phyloP scores from a whole-genome alignment of 345 rosid species.

The Hibiscus mutabilis region DNA sequence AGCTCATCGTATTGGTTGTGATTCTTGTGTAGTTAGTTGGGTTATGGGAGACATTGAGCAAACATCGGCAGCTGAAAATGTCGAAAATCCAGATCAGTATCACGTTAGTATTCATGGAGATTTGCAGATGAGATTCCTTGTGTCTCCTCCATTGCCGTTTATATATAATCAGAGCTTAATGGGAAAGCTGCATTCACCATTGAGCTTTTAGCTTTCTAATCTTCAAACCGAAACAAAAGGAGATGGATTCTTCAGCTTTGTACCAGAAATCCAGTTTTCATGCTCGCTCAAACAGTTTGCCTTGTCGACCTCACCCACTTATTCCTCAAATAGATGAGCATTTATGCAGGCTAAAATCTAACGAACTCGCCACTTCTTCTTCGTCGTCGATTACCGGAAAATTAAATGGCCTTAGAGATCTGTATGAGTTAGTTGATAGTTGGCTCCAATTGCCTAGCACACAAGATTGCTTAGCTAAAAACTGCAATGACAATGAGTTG shows the following conservation, averaged over 20 bases:
- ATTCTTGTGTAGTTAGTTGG: background rate
- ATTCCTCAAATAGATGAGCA: background rate
- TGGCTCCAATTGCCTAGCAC: background rate
- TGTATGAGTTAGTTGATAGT: background rate
- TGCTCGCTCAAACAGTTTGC: constrained; percentile 3
- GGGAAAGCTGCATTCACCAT: background rate
- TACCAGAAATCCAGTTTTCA: background rate
- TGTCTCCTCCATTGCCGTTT: background rate
- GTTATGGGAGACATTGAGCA: background rate
- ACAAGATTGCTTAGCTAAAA: background rate
- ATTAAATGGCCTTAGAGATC: background rate
- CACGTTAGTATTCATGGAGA: background rate
- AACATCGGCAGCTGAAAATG: background rate
- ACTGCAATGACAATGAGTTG: background rate
- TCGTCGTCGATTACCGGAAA: background rate
- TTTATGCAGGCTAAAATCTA: background rate
- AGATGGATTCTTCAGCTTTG: background rate
- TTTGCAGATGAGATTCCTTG: background rate
- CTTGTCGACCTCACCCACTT: background rate
- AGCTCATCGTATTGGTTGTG: no score
- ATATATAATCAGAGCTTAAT: background rate
- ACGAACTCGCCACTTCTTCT: background rate
- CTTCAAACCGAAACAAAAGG: background rate
- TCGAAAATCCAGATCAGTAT: background rate
- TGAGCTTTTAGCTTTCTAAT: background rate